Conservation (phyloP, 2,329 filamentous ascomycete species). For the Penicillium sp. region DNA sequence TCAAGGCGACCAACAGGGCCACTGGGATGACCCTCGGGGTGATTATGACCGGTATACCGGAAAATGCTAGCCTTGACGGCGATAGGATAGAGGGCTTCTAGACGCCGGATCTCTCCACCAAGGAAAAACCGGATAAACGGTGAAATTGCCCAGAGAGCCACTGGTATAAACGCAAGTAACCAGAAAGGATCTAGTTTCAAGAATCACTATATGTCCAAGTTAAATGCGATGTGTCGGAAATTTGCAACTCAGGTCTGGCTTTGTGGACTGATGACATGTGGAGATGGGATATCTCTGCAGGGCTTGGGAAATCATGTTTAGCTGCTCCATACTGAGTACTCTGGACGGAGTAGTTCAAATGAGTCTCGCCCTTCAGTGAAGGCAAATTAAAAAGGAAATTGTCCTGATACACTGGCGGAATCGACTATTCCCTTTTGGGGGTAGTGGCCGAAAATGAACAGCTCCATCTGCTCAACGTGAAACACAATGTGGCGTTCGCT, state of each 20-base stretch:
- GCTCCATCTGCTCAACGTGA: slow-evolving; percentile 20
- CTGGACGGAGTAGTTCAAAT: too few species aligned
- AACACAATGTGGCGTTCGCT: slow-evolving; percentile 19
- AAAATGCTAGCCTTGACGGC: slow-evolving; percentile 2
- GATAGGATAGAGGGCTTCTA: slow-evolving; percentile 6
- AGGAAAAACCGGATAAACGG: slow-evolving; percentile 3
- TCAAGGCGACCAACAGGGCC: slow-evolving; percentile 1
- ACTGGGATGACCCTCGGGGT: slow-evolving; percentile 1
- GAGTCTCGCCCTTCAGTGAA: slow-evolving; percentile 6
- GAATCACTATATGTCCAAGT: slow-evolving; percentile 9
- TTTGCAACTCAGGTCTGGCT: not conserved
- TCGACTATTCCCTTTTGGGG: slow-evolving; percentile 16
- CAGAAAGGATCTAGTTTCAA: slow-evolving; percentile 1
- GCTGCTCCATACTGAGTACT: too few species aligned
- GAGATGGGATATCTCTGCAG: slow-evolving; percentile 6
- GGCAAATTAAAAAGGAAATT: slow-evolving; percentile 16
- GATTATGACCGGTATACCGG: slow-evolving; percentile 7
- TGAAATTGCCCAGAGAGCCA: slow-evolving; percentile 4
- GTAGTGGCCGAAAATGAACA: slow-evolving; percentile 13
- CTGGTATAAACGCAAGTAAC: slow-evolving; percentile 6
- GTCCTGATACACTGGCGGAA: slow-evolving; percentile 13
- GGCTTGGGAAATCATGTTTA: slow-evolving; percentile 8
- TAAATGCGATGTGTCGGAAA: not conserved
- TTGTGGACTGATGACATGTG: slow-evolving; percentile 1
- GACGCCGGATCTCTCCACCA: slow-evolving; percentile 4